A percentile compares a stretch with the other conserved stretches of the same genome.
These are phyloP conservation scores for Debaryomyces coudertii DNA, from an alignment of 1,139 yeast species.

Conservation along the genomic window DNA sequence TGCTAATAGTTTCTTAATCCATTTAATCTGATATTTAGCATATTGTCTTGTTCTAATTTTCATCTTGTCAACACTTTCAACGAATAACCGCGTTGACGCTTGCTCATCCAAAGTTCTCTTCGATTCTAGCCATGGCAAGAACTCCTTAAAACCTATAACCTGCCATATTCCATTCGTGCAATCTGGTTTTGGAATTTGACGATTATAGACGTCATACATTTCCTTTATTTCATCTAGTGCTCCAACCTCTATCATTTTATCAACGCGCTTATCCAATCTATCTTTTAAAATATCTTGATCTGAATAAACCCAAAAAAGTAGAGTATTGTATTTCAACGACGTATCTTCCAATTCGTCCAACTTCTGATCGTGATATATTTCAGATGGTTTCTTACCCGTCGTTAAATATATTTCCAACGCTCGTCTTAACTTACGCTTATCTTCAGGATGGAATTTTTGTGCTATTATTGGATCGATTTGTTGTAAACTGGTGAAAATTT, in stretches of 20 bases:
- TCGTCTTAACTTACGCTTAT: slow-evolving; percentile 72
- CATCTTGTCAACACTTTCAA: slow-evolving; percentile 69
- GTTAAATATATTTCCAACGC: slow-evolving; percentile 78
- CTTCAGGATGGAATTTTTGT: slow-evolving; percentile 89
- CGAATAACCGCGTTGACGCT: slow-evolving; percentile 26
- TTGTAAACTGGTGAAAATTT: slow-evolving; percentile 50
- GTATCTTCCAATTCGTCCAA: slow-evolving; percentile 46
- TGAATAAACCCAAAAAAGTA: slow-evolving; percentile 84
- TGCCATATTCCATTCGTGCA: slow-evolving; percentile 86
- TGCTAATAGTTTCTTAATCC: slow-evolving; percentile 77
- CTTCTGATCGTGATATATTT: slow-evolving; percentile 65
- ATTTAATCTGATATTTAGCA: slow-evolving; percentile 88
- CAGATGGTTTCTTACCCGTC: slow-evolving; percentile 72
- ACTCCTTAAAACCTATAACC: slow-evolving; percentile 94
- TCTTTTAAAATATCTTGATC: slow-evolving; percentile 59
- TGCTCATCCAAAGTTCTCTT: slow-evolving; percentile 13
- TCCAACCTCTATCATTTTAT: slow-evolving; percentile 71
- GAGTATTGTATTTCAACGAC: slow-evolving; percentile 62
- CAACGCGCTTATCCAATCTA: slow-evolving; percentile 79
- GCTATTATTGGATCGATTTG: slow-evolving; percentile 73
- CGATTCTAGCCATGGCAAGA: slow-evolving; percentile 70
- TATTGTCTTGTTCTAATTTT: slow-evolving; percentile 82
- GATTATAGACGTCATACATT: slow-evolving; percentile 49
- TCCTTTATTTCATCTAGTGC: slow-evolving; percentile 71
- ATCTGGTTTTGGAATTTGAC: slow-evolving; percentile 42